Conservation (phyloP, 192 early-diverging fungal species). For the Thamnidium elegans region DNA sequence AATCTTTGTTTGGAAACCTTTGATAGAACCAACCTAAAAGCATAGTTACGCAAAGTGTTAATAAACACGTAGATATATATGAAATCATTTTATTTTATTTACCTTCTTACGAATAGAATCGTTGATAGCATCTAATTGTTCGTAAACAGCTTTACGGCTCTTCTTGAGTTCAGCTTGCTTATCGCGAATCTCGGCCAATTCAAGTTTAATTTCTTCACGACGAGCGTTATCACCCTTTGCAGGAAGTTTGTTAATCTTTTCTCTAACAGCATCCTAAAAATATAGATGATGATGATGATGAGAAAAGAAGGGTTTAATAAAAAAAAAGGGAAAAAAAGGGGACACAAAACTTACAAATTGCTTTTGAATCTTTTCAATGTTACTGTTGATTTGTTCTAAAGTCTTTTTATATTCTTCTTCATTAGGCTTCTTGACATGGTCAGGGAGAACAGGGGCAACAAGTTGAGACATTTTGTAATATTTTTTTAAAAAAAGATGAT, state of each 20-base stretch:
- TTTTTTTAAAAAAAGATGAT: background rate
- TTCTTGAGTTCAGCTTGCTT: slow-evolving; percentile 72
- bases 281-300: background rate
- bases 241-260: slow-evolving; percentile 54
- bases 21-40: slow-evolving; percentile 31
- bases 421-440: slow-evolving; percentile 32
- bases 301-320: background rate
- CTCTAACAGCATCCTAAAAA: slow-evolving; percentile 51
- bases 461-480: background rate
- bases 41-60: background rate
- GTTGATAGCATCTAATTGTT: slow-evolving; percentile 67
- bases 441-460: slow-evolving; percentile 16
- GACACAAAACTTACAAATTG: slow-evolving; percentile 26
- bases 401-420: slow-evolving; percentile 28
- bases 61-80: background rate
- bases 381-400: slow-evolving; percentile 9
- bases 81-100: background rate
- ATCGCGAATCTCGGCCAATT: slow-evolving; percentile 65
- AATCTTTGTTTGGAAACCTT: slow-evolving; percentile 71
- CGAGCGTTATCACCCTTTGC: slow-evolving; percentile 52
- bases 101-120: slow-evolving; percentile 82
- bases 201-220: slow-evolving; percentile 57
- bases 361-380: slow-evolving; percentile 32
- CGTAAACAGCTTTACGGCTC: slow-evolving; percentile 65
- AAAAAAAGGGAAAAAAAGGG: too few species aligned